phyloP scores from a whole-genome alignment of 2,329 filamentous ascomycete genomes.

The Epichloe uncinata region DNA sequence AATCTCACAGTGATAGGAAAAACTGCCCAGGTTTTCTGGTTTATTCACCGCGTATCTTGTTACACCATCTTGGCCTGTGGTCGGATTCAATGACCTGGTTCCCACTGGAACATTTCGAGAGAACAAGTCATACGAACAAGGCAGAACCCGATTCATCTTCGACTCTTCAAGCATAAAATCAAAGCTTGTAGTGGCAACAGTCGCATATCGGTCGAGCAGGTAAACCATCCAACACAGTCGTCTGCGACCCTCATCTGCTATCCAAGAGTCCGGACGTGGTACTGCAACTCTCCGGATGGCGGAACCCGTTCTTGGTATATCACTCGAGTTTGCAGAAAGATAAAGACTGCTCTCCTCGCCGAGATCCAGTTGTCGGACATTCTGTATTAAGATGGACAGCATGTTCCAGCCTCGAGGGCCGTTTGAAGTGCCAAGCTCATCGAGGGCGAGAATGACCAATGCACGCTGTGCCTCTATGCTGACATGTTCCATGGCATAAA shows the following conservation, averaged over 20 bases:
- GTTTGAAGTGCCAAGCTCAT: slow-evolving; percentile 29
- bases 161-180: slow-evolving; percentile 28
- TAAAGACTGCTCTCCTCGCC: slow-evolving; percentile 26
- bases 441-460: slow-evolving; percentile 27
- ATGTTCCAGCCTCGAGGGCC: slow-evolving; percentile 30
- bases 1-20: slow-evolving; percentile 32
- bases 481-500: slow-evolving; percentile 29
- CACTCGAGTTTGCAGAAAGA: slow-evolving; percentile 19
- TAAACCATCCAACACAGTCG: slow-evolving; percentile 33
- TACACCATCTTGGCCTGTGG: slow-evolving; percentile 13
- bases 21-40: slow-evolving; percentile 30
- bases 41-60: slow-evolving; percentile 21
- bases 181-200: slow-evolving; percentile 26
- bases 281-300: slow-evolving; percentile 19
- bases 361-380: slow-evolving; percentile 25
- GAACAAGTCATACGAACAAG: slow-evolving; percentile 31
- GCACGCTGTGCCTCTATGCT: slow-evolving; percentile 26
- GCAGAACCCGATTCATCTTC: slow-evolving; percentile 26
- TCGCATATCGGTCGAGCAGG: slow-evolving; percentile 29
- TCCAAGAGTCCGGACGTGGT: slow-evolving; percentile 27
- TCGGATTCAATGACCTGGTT: slow-evolving; percentile 19
- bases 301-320: slow-evolving; percentile 21
- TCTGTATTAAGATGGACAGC: slow-evolving; percentile 25
- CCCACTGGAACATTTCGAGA: slow-evolving; percentile 30
- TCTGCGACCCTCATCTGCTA: slow-evolving; percentile 29